Percentiles rank a stretch among this genome's conserved stretches.
Conservation (phyloP, 2,329 filamentous ascomycete species). For the Sclerotinia glacialis region DNA sequence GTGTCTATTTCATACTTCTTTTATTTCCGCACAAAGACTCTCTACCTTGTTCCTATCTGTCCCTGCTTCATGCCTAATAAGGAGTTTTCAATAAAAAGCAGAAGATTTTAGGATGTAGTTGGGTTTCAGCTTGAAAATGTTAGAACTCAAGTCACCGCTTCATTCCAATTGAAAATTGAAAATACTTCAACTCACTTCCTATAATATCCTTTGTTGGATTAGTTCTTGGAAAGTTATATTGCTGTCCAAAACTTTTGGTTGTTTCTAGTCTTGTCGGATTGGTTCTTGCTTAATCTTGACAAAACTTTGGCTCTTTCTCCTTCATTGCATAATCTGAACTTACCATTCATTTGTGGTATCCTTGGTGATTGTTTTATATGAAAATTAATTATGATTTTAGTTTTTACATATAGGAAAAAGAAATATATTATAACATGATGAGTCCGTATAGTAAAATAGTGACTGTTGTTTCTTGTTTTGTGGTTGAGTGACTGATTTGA, state of each 20-base stretch:
- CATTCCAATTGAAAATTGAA: not conserved
- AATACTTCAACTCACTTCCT: not conserved
- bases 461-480: not conserved
- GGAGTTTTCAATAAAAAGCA: too few species aligned
- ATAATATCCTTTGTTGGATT: rapidly evolving
- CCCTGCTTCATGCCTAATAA: too few species aligned
- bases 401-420: not conserved
- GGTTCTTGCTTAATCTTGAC: not conserved
- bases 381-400: not conserved
- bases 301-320: not conserved
- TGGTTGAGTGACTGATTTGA: not conserved
- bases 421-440: not conserved
- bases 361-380: too few species aligned
- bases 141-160: not conserved
- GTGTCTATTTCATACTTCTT: not conserved
- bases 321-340: not conserved
- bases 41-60: rapidly evolving
- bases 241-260: not conserved
- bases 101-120: too few species aligned
- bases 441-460: not conserved
- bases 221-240: not conserved
- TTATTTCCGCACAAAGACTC: rapidly evolving
- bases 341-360: rapidly evolving
- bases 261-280: not conserved
- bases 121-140: too few species aligned